Conservation (phyloP, 495 filamentous ascomycete species). For the Platismatia glauca region DNA sequence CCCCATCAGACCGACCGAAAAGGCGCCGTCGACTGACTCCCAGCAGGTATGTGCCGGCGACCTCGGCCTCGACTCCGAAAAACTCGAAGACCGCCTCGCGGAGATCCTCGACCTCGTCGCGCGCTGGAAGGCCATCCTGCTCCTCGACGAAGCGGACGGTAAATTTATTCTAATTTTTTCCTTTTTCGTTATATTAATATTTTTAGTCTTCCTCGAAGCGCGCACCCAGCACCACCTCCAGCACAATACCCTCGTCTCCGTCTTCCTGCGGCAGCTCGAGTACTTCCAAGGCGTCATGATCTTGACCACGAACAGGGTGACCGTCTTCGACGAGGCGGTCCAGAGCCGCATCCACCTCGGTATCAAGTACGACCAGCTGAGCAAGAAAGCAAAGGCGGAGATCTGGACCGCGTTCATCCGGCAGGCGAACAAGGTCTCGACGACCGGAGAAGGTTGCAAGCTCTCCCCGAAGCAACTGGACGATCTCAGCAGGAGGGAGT, state of each 20-base stretch:
- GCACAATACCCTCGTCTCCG: slow-evolving; percentile 39
- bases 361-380: slow-evolving; percentile 22
- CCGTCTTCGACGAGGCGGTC: slow-evolving; percentile 43
- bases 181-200: too few relatives aligned
- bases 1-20: not conserved
- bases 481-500: slow-evolving; percentile 15
- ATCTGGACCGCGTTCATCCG: slow-evolving; percentile 22
- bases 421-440: slow-evolving; percentile 14
- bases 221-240: slow-evolving; percentile 30
- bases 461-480: slow-evolving; percentile 10
- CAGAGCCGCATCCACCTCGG: slow-evolving; percentile 42
- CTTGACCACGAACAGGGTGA: slow-evolving; percentile 46
- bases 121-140: slow-evolving; percentile 33
- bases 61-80: slow-evolving; percentile 21
- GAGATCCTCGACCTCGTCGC: slow-evolving; percentile 23
- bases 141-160: slow-evolving; percentile 43
- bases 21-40: not conserved
- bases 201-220: slow-evolving; percentile 39
- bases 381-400: slow-evolving; percentile 19
- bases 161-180: too few relatives aligned
- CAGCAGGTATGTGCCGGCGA: slow-evolving; percentile 22
- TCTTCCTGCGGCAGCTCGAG: slow-evolving; percentile 47
- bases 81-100: slow-evolving; percentile 19
- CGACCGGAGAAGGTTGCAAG: slow-evolving; percentile 6
- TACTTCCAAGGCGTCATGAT: slow-evolving; percentile 53